phyloP scores from a whole-genome alignment of 352 stramenopile species.

The Labyrinthula sp. region DNA sequence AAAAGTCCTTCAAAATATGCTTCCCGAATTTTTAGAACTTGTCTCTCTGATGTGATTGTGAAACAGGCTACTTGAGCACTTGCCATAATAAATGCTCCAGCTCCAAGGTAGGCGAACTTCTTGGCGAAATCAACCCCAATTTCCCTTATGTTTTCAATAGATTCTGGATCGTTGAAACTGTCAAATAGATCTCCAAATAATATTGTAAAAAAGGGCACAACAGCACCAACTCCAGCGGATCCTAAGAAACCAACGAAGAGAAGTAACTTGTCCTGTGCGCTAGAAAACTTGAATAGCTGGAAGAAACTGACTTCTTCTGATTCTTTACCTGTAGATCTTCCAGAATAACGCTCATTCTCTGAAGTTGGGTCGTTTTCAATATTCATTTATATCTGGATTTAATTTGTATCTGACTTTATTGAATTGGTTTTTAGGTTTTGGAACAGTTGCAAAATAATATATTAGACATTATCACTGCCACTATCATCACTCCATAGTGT shows the following conservation, averaged over 20 bases:
- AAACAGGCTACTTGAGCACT: conserved; percentile 21
- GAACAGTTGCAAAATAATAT: no score
- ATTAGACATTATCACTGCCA: no score
- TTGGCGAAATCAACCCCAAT: conserved; percentile 10
- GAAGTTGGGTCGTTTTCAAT: no score
- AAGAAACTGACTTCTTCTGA: conserved; percentile 1
- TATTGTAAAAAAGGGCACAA: conserved; percentile 17
- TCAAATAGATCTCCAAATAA: conserved; percentile 15
- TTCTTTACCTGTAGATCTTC: no score
- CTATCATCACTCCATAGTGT: no score
- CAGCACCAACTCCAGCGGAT: conserved; percentile 4
- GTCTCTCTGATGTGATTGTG: conserved; percentile 20
- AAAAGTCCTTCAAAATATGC: conserved; percentile 27
- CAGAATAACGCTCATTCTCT: no score
- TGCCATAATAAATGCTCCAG: conserved; percentile 11
- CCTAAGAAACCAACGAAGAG: conserved; percentile 1
- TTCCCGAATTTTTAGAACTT: conserved; percentile 26
- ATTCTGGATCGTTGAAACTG: conserved; percentile 8
- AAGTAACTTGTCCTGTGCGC: conserved; percentile 4
- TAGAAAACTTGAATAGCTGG: conserved; percentile 21
- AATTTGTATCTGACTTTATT: no score
- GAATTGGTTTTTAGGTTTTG: no score
- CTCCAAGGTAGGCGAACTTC: conserved; percentile 11
- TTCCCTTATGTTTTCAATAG: conserved; percentile 2
- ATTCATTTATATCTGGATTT: no score